Conservation (phyloP, 2,329 filamentous ascomycete species). For the Apiospora arundinis region DNA sequence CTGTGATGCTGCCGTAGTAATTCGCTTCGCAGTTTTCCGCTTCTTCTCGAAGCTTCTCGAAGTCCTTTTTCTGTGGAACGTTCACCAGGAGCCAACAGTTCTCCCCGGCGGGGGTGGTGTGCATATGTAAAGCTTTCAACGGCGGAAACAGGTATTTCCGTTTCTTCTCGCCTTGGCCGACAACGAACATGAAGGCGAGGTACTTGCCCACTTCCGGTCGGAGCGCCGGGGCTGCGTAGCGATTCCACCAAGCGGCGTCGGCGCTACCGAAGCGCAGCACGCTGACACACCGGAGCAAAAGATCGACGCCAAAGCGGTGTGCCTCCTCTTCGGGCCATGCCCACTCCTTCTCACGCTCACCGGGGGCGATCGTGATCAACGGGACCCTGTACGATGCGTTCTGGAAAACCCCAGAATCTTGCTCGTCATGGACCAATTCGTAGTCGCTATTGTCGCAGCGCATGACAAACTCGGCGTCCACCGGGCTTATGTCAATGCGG, state of each 20-base stretch:
- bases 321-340: neutral
- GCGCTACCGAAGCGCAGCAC: neutral
- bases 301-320: neutral
- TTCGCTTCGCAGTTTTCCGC: neutral
- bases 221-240: neutral
- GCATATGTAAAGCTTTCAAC: neutral
- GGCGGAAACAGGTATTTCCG: neutral
- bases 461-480: neutral
- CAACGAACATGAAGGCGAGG: neutral
- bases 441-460: neutral
- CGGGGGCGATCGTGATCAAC: neutral
- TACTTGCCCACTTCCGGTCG: neutral
- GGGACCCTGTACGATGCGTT: neutral
- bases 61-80: neutral
- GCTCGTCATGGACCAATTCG: neutral
- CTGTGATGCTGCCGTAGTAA: neutral
- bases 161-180: neutral
- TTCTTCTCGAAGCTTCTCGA: neutral
- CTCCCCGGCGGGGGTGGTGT: neutral
- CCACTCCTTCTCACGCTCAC: neutral
- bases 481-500: neutral
- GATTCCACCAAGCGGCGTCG: neutral
- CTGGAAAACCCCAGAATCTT: neutral
- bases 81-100: neutral
- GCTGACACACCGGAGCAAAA: neutral